Conservation (phyloP, 192 early-diverging fungal species). For the Piromyces finnis region DNA sequence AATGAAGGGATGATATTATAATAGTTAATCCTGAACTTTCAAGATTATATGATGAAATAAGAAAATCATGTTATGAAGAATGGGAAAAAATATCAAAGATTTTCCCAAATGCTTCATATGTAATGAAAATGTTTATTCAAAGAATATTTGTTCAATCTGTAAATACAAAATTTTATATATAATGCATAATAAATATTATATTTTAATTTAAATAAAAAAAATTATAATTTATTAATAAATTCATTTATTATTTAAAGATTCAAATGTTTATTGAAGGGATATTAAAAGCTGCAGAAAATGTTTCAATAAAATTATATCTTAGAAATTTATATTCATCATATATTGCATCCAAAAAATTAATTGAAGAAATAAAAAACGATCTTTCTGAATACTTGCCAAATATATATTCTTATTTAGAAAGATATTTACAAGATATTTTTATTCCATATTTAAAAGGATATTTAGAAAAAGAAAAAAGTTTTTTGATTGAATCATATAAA, state of each 20-base stretch:
- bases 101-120: constrained; percentile 74
- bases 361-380: neutral
- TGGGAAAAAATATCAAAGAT: constrained; percentile 83
- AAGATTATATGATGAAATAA: constrained; percentile 70
- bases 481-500: neutral
- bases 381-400: neutral
- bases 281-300: constrained; percentile 44
- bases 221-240: no score
- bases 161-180: no score
- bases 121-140: constrained; percentile 86
- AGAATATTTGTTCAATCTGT: constrained; percentile 92
- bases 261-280: constrained; percentile 75
- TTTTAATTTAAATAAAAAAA: no score
- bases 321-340: neutral
- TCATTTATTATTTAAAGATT: no score
- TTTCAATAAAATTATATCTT: constrained; percentile 24
- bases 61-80: constrained; percentile 64
- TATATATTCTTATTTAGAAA: neutral
- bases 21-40: constrained; percentile 48
- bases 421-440: neutral
- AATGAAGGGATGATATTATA: constrained; percentile 1
- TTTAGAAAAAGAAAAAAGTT: neutral
- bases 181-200: no score
- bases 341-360: neutral
- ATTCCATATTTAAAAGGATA: neutral